Evolutionary conservation across 2,329 filamentous ascomycete genomes (phyloP), one percentile per base, ranked within the genome.

Genomic region (Zopfia rhizophila): DNA sequence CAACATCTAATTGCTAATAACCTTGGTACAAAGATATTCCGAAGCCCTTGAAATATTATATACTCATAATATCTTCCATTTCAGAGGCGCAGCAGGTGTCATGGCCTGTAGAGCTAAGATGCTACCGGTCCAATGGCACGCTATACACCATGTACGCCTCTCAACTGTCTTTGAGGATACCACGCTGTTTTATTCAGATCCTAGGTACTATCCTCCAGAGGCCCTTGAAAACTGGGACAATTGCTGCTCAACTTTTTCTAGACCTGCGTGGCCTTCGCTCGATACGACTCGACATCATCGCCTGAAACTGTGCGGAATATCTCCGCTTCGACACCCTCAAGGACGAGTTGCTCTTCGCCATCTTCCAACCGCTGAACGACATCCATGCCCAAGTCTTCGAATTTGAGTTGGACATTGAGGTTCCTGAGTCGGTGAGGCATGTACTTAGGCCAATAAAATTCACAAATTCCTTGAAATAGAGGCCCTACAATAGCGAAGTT

Each of bases 41-140:
- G 48, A 55, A 25, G 51, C 51, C 5, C 14, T 52, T 6, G 17
- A 43, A 5, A 36, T 50, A 3, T 22, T 57, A 11, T 57, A 57
- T 18, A 30, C 48, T 7, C 28, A 18, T 6, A 52, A 54, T 22
- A 3, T 17, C 2, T 54, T 55, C 29, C 43, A 38, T 31, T 51
- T 57, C 13, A 43, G 38, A 37, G 51, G 54, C 11, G 29, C 45
- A 6, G 14, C 6, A 12, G 42, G 47, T 1, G 21, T 56, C 12
- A 7, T 43, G 4, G 38, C n/a, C 2, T 35, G 51, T 19, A 27
- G 25, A 5, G 41, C 40, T 10, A n/a, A 38, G 3, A 23, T 49
- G 6, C 27, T 41, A 5, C 3, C 14, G 3, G 4, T 7, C 7
- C 37, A 42, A 13, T 56, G 53, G 53, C 31, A 48, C n/a, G 24